Percentiles rank a stretch among this genome's conserved stretches.
Evolutionary conservation across 495 filamentous ascomycete species (phyloP).

Genomic region (Neohortaea acidophila): DNA sequence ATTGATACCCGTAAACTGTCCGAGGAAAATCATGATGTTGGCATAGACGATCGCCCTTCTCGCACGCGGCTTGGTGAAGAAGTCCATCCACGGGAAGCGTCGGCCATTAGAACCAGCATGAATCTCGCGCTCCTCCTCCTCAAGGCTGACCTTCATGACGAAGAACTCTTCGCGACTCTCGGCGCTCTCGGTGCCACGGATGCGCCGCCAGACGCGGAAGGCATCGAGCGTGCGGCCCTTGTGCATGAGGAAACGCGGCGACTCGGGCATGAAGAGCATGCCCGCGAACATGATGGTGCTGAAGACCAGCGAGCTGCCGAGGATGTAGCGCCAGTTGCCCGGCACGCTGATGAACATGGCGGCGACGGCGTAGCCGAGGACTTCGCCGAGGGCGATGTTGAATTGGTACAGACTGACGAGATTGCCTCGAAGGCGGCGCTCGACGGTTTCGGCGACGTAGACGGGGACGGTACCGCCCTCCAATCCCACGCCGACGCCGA

Average conservation of each 20-base stretch:
- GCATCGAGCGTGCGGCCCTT: slow-evolving; percentile 34
- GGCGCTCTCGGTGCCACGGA: slow-evolving; percentile 35
- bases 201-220: slow-evolving; percentile 45
- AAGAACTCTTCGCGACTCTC: slow-evolving; percentile 46
- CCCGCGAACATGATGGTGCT: slow-evolving; percentile 44
- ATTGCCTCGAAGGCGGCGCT: slow-evolving; percentile 40
- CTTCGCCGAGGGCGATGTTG: slow-evolving; percentile 48
- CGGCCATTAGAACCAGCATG: slow-evolving; percentile 18
- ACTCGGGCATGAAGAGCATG: slow-evolving; percentile 46
- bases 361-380: slow-evolving; percentile 45
- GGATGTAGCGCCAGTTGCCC: slow-evolving; percentile 50
- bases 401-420: slow-evolving; percentile 48
- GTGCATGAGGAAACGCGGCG: slow-evolving; percentile 43
- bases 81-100: slow-evolving; percentile 43
- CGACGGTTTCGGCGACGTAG: slow-evolving; percentile 38
- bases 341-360: slow-evolving; percentile 43
- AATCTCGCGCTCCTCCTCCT: slow-evolving; percentile 29
- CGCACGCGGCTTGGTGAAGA: slow-evolving; percentile 43
- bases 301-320: slow-evolving; percentile 49
- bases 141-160: slow-evolving; percentile 42
- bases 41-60: slow-evolving; percentile 47
- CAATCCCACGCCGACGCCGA: slow-evolving; percentile 44
- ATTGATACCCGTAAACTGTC: slow-evolving; percentile 47
- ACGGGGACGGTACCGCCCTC: slow-evolving; percentile 47
- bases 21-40: slow-evolving; percentile 47